Evolutionary conservation across 768 basidiomycete species (phyloP).

Genomic region (Bullera alba): DNA sequence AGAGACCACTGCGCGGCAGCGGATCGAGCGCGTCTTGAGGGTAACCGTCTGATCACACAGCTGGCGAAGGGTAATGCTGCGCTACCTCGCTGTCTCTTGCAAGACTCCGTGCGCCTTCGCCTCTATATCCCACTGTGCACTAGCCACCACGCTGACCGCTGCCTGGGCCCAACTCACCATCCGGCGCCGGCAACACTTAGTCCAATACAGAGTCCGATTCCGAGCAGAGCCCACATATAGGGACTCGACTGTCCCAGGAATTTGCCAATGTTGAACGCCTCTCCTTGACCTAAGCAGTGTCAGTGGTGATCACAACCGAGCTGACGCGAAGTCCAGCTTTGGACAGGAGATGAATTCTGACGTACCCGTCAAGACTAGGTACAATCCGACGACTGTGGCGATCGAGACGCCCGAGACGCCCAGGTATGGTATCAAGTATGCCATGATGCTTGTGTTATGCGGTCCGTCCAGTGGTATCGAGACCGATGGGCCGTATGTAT

Average conservation of each 20-base stretch:
- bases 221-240: constrained; percentile 83
- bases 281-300: constrained; percentile 62
- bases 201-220: constrained; percentile 88
- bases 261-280: constrained; percentile 86
- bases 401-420: constrained; percentile 26
- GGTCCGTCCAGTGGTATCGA: background rate
- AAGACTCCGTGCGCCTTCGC: no score
- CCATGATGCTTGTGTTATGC: constrained; percentile 26
- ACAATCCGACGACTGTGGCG: constrained; percentile 61
- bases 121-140: no score
- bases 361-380: constrained; percentile 82
- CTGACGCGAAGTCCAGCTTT: background rate
- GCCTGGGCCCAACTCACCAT: no score
- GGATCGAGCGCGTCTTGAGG: no score
- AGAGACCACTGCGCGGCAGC: background rate
- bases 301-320: background rate
- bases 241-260: constrained; percentile 93
- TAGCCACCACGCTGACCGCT: no score
- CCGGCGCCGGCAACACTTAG: constrained; percentile 89
- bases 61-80: no score
- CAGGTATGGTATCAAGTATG: constrained; percentile 35
- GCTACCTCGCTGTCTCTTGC: no score
- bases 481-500: background rate
- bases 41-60: no score
- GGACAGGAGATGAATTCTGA: constrained; percentile 1